phyloP scores from a whole-genome alignment of 2,329 filamentous ascomycete species.

The Diplocarpon rosae region DNA sequence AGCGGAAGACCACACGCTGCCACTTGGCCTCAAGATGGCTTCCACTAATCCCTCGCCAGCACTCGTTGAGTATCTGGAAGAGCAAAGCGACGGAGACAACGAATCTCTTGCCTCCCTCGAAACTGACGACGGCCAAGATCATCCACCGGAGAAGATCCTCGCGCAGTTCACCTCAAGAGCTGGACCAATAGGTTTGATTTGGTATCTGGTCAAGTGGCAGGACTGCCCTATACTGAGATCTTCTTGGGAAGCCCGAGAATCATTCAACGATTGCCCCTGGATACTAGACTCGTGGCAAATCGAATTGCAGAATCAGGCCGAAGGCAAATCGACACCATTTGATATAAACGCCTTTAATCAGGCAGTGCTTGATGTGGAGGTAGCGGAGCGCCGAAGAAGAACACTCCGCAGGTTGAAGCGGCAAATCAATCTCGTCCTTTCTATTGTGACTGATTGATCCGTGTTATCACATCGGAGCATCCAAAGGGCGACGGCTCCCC shows the following conservation, averaged over 20 bases:
- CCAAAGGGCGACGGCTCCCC: not conserved
- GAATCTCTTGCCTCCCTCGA: conserved; percentile 26
- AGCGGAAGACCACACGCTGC: not conserved
- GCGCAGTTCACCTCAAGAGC: conserved; percentile 18
- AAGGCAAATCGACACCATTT: conserved; percentile 24
- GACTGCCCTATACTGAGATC: conserved; percentile 26
- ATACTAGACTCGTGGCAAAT: conserved; percentile 23
- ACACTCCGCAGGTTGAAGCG: conserved; percentile 23
- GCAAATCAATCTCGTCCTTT: conserved; percentile 21
- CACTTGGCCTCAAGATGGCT: conserved; percentile 12
- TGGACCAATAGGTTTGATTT: conserved; percentile 13
- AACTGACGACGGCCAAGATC: conserved; percentile 25
- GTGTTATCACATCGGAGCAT: conserved; percentile 3
- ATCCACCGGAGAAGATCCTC: conserved; percentile 25
- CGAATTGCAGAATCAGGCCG: conserved; percentile 21
- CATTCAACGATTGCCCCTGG: conserved; percentile 17
- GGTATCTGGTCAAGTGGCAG: conserved; percentile 28
- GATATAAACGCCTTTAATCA: conserved; percentile 23
- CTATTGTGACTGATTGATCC: conserved; percentile 19
- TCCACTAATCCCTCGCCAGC: not conserved
- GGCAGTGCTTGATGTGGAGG: conserved; percentile 19
- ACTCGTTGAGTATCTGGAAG: conserved; percentile 11
- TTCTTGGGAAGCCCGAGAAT: conserved; percentile 22
- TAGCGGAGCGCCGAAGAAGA: conserved; percentile 19
- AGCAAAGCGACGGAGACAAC: conserved; percentile 19